Conservation (phyloP, 345 rosid species). For the Populus simonii region DNA sequence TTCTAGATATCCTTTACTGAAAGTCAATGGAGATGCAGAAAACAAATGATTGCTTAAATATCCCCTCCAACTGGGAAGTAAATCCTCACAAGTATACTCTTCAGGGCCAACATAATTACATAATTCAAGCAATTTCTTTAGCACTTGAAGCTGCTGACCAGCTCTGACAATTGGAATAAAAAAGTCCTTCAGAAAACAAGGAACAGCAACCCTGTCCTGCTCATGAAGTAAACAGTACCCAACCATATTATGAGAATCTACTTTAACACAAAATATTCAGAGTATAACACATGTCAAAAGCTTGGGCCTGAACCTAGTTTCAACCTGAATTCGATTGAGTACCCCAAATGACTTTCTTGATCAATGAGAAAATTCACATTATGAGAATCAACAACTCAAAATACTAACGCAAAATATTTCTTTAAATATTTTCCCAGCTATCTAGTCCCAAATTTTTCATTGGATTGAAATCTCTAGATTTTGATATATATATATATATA, state of each 20-base stretch:
- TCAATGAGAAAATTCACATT: too few relatives aligned
- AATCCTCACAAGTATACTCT: constrained; percentile 47
- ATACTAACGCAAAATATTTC: neutral
- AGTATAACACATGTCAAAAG: neutral
- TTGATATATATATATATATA: too few relatives aligned
- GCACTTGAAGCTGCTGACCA: constrained; percentile 95
- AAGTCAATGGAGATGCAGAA: constrained; percentile 58
- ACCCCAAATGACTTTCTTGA: too few relatives aligned
- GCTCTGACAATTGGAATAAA: constrained; percentile 79
- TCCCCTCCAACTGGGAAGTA: constrained; percentile 73
- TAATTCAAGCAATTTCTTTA: constrained; percentile 77
- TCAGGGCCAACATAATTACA: constrained; percentile 53
- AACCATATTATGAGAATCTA: constrained; percentile 12
- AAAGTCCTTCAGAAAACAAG: constrained; percentile 73
- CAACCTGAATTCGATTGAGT: too few relatives aligned
- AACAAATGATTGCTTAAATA: constrained; percentile 42
- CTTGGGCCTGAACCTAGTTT: too few relatives aligned
- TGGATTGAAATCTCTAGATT: too few relatives aligned
- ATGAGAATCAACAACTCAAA: neutral
- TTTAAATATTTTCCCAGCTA: neutral
- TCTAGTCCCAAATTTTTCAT: too few relatives aligned
- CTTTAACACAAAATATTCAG: constrained; percentile 11
- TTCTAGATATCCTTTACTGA: constrained; percentile 61
- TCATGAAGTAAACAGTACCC: constrained; percentile 37
- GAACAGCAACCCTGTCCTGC: constrained; percentile 66